A percentile compares a stretch with the other conserved stretches of the same genome.
phyloP scores from a whole-genome alignment of 2,329 filamentous ascomycete species.

The Neofusicoccum sp. region DNA sequence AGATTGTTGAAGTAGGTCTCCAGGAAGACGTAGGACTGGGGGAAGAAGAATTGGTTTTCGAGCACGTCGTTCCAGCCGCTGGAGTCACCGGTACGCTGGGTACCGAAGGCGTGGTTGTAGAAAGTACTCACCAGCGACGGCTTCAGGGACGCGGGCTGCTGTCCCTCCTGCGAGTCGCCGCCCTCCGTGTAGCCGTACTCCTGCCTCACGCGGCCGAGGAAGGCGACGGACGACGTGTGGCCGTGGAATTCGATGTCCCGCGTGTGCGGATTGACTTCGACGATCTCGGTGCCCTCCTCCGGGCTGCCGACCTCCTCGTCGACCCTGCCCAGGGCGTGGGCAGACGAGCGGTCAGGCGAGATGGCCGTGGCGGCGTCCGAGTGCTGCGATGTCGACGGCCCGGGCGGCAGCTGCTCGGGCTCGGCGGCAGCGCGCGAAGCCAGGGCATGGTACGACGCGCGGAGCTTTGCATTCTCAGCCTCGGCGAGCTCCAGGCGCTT shows the following conservation, averaged over 20 bases:
- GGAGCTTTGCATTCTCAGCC: slow-evolving; percentile 26
- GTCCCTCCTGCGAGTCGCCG: slow-evolving; percentile 14
- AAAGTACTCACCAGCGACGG: slow-evolving; percentile 45
- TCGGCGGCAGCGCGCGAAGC: slow-evolving; percentile 22
- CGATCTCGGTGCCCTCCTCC: slow-evolving; percentile 44
- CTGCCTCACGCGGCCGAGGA: slow-evolving; percentile 44
- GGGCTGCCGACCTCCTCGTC: slow-evolving; percentile 29
- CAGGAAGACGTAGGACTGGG: slow-evolving; percentile 47
- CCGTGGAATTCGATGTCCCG: slow-evolving; percentile 47
- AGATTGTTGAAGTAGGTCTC: slow-evolving; percentile 50
- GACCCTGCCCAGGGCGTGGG: neutral
- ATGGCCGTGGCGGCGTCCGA: neutral
- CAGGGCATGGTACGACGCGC: slow-evolving; percentile 4
- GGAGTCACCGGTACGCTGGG: slow-evolving; percentile 5
- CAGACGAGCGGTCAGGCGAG: neutral
- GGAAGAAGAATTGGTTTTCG: slow-evolving; percentile 41
- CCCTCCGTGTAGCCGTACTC: slow-evolving; percentile 15
- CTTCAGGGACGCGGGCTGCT: slow-evolving; percentile 25
- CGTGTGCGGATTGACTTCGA: slow-evolving; percentile 43
- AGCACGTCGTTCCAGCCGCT: slow-evolving; percentile 15
- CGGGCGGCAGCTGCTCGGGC: slow-evolving; percentile 2
- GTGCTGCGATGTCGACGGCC: neutral
- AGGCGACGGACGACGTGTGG: slow-evolving; percentile 47
- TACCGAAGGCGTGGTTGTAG: slow-evolving; percentile 47
- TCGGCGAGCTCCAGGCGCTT: slow-evolving; percentile 32